phyloP scores from a whole-genome alignment of 2,329 filamentous ascomycete species.

The Fusarium sp. region DNA sequence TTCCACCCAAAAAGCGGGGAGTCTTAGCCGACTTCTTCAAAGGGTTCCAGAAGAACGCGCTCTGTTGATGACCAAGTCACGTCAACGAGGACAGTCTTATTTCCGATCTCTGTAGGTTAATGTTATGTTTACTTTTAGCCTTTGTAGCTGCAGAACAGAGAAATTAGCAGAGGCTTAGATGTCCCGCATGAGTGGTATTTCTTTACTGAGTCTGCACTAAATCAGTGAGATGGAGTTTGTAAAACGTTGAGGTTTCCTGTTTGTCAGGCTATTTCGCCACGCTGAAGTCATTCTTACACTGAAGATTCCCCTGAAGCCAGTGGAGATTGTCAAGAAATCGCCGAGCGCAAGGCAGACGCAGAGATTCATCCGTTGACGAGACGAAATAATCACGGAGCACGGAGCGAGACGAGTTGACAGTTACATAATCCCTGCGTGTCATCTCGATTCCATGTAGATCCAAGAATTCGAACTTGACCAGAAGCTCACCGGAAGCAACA shows the following conservation, averaged over 20 bases:
- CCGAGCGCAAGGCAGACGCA: slow-evolving; percentile 18
- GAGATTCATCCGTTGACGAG: slow-evolving; percentile 8
- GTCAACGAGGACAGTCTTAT: neutral
- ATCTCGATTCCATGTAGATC: slow-evolving; percentile 37
- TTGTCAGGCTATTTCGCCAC: neutral
- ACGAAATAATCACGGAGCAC: slow-evolving; percentile 30
- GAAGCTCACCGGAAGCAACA: slow-evolving; percentile 27
- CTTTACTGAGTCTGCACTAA: neutral
- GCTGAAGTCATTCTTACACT: slow-evolving; percentile 1
- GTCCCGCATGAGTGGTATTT: slow-evolving; percentile 12
- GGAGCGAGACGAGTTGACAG: slow-evolving; percentile 26
- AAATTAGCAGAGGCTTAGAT: neutral
- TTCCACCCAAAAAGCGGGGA: slow-evolving; percentile 25
- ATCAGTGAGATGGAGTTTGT: slow-evolving; percentile 2
- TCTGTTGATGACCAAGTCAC: neutral
- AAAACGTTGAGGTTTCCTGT: neutral
- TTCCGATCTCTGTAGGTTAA: neutral
- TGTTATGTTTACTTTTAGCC: slow-evolving; percentile 10
- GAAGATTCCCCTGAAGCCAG: neutral
- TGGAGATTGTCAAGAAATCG: slow-evolving; percentile 24
- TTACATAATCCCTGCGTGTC: slow-evolving; percentile 33
- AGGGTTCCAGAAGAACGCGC: slow-evolving; percentile 28
- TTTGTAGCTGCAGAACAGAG: slow-evolving; percentile 6
- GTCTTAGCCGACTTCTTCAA: slow-evolving; percentile 9
- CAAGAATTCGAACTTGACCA: slow-evolving; percentile 24